A percentile compares a stretch with the other conserved stretches of the same genome.
Conservation (phyloP, 495 filamentous ascomycete species). For the Neurospora cerealis region DNA sequence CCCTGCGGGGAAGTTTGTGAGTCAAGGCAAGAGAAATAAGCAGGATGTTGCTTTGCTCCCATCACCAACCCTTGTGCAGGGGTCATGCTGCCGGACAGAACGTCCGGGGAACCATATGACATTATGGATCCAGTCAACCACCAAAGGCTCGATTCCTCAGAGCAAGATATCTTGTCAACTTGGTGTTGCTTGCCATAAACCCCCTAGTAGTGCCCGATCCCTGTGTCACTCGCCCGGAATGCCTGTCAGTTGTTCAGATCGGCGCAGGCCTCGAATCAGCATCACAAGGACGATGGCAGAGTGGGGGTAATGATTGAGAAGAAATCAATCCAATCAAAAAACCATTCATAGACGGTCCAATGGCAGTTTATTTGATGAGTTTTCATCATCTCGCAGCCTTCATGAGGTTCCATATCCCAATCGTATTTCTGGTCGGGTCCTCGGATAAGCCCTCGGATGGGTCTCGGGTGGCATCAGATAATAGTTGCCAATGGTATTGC, state of each 20-base stretch:
- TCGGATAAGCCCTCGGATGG: constrained; percentile 7
- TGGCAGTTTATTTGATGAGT: background rate
- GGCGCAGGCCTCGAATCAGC: background rate
- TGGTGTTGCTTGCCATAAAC: background rate
- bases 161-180: background rate
- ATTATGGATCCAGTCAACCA: background rate
- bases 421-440: background rate
- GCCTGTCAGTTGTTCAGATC: background rate
- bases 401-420: background rate
- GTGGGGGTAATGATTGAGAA: background rate
- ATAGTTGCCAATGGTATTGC: constrained; percentile 7
- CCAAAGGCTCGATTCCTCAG: background rate
- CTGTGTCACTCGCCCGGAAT: background rate
- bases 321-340: background rate
- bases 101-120: background rate
- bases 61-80: background rate
- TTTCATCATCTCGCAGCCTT: background rate
- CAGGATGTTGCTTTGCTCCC: background rate
- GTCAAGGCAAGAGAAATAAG: background rate
- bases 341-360: background rate
- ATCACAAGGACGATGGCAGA: background rate
- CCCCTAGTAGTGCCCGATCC: background rate
- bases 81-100: background rate
- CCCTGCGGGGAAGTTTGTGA: background rate
- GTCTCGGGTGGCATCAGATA: constrained; percentile 12